Base-by-base conservation (phyloP, 208 protist species). In the Crithidia mellificae region DNA sequence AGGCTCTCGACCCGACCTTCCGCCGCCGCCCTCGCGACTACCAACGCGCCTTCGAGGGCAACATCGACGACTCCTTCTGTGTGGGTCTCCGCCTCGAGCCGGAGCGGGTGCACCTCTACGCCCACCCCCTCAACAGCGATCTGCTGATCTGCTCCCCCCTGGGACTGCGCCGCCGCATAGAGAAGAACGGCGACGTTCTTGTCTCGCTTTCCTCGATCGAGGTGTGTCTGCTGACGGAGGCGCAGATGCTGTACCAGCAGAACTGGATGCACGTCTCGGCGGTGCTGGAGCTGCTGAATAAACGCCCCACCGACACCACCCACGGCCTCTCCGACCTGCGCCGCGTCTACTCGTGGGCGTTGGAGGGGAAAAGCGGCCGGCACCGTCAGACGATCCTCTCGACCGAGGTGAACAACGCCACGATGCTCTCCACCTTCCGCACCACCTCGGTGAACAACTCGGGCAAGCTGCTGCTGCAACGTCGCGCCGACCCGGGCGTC, bases 91-190 rank as follows among this genome's bases (percentile, higher is more conserved):
- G 81, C 2, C 63, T 93, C 19, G 78, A 88, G 69, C 78, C 81
- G 29, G 82, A 78, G 25, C 73, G 80, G 19, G 77, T 98, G 49
- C 80, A 85, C 59, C 72, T 98, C 38, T 98, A 96, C 70, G 51
- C 93, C 19, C 86, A 96, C 58, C 93, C 97, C 12, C 89, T 97
- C 29, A 87, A 91, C 58, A 92, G 92, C 46, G 97, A 99, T 71
- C 66, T 99, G 24, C 93, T 99, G 47, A 83, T 99, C 57, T 98
- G 97, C 50, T 98, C 96, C 25, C 98, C 98, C 25, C 70, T 99
- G 2, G 96, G 95, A 6, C 73, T 99, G 81, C 63, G 84, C 19
- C 80, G 82, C 27, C 83, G 84, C 20, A 72, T 96, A 6, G 88
- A 86, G 56, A 88, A 89, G 73, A 94, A 73, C 66, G 88, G 86